phyloP scores from a whole-genome alignment of 805 yeast genomes.

The Hemisphaericaspora nanyangensis region DNA sequence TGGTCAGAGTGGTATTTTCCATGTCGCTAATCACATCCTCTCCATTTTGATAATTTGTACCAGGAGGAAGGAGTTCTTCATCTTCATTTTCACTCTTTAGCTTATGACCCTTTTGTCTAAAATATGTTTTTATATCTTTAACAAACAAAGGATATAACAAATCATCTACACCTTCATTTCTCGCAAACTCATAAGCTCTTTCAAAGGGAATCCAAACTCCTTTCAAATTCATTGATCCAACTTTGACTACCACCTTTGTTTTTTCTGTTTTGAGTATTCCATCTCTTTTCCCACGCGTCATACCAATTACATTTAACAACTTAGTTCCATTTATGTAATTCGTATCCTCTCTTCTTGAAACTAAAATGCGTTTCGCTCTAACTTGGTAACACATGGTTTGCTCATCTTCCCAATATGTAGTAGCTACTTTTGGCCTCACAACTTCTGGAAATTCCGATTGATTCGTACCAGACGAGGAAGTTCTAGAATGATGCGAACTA shows the following conservation, averaged over 20 bases:
- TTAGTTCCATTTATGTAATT: slow-evolving; percentile 37
- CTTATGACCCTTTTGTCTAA: slow-evolving; percentile 20
- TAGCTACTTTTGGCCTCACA: slow-evolving; percentile 30
- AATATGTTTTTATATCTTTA: slow-evolving; percentile 25
- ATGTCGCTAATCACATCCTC: neutral
- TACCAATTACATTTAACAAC: slow-evolving; percentile 33
- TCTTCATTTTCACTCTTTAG: slow-evolving; percentile 15
- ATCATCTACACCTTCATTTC: slow-evolving; percentile 36
- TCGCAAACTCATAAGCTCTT: slow-evolving; percentile 35
- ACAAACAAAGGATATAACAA: slow-evolving; percentile 32
- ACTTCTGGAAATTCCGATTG: slow-evolving; percentile 15
- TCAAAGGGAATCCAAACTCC: slow-evolving; percentile 42
- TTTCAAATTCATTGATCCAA: slow-evolving; percentile 37
- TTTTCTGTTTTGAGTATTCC: slow-evolving; percentile 36
- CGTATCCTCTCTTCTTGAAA: slow-evolving; percentile 34
- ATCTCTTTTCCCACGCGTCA: slow-evolving; percentile 39
- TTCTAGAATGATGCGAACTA: slow-evolving; percentile 12
- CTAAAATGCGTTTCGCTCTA: slow-evolving; percentile 23
- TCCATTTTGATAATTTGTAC: neutral
- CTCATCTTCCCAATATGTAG: slow-evolving; percentile 37
- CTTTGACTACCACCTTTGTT: slow-evolving; percentile 25
- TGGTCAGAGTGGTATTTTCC: neutral
- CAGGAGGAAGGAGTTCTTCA: slow-evolving; percentile 1
- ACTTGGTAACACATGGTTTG: slow-evolving; percentile 37
- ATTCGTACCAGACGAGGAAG: slow-evolving; percentile 12